Evolutionary conservation across 2,329 filamentous ascomycete genomes (phyloP).

Genomic region (Colletotrichum sp.): DNA sequence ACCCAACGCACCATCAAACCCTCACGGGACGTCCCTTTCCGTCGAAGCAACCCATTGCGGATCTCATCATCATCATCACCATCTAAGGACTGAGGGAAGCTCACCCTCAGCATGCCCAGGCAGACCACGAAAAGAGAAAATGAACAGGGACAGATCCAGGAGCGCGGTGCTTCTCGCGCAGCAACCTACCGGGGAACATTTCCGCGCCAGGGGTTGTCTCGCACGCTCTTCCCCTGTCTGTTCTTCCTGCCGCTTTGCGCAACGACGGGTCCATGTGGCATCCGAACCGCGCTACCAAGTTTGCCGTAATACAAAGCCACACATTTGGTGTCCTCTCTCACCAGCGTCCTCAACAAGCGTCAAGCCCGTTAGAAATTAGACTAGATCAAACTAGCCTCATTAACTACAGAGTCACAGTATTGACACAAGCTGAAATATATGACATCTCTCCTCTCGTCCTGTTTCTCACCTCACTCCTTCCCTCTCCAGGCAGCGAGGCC

Average conservation of each 20-base stretch:
- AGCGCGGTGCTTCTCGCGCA: background rate
- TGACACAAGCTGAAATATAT: background rate
- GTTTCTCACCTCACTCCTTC: background rate
- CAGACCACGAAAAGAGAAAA: background rate
- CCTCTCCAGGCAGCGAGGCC: background rate
- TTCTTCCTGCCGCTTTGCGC: background rate
- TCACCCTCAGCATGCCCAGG: background rate
- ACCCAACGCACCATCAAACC: background rate
- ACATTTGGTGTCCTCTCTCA: background rate
- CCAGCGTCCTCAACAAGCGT: background rate
- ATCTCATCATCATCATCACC: background rate
- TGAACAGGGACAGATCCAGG: background rate
- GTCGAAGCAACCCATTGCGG: background rate
- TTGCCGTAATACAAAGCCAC: background rate
- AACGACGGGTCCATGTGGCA: slow-evolving; percentile 3
- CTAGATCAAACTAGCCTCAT: background rate
- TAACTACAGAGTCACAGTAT: background rate
- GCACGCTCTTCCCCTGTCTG: background rate
- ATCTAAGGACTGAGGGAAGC: background rate
- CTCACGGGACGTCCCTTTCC: background rate
- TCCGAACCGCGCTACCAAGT: background rate
- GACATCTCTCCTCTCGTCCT: background rate
- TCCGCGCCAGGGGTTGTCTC: slow-evolving; percentile 1
- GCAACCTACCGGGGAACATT: background rate
- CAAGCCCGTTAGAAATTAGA: background rate